These are phyloP conservation scores for Dictyophora rubrovolvata DNA, from an alignment of 768 basidiomycete genomes.

Conservation along the genomic window DNA sequence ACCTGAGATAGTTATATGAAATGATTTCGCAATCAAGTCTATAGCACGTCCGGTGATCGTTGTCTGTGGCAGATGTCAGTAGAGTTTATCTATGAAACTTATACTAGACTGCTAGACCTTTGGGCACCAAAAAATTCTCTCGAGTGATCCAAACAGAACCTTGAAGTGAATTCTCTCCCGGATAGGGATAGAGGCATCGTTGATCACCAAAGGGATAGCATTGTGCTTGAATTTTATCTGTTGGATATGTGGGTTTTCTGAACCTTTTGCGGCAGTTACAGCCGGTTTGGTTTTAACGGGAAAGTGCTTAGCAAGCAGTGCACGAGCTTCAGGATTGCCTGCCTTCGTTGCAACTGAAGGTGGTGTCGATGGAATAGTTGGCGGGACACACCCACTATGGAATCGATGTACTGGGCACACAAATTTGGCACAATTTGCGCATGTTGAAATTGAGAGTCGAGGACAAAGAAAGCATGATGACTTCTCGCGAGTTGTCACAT, in stretches of 20 bases:
- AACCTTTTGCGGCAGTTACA: constrained; percentile 26
- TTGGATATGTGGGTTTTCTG: constrained; percentile 47
- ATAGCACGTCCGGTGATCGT: constrained; percentile 50
- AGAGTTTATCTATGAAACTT: neutral
- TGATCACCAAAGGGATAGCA: constrained; percentile 53
- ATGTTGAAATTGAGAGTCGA: neutral
- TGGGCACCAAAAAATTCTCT: constrained; percentile 56
- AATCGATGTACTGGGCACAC: neutral
- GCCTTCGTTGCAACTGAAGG: constrained; percentile 14
- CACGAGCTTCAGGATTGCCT: constrained; percentile 38
- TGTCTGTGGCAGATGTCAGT: constrained; percentile 26
- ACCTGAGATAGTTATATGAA: constrained; percentile 24
- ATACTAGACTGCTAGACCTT: constrained; percentile 38
- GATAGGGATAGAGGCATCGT: constrained; percentile 39
- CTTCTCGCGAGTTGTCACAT: neutral
- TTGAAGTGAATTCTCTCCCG: constrained; percentile 53
- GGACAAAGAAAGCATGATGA: neutral
- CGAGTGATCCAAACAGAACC: constrained; percentile 25
- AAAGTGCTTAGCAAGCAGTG: constrained; percentile 46
- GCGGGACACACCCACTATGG: neutral
- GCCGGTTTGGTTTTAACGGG: constrained; percentile 17
- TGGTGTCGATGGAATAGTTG: neutral
- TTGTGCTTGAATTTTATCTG: constrained; percentile 68
- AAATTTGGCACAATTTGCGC: neutral
- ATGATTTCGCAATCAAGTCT: constrained; percentile 38